These are phyloP conservation scores for Elaeis oleifera DNA, from an alignment of 202 grass and related monocot genomes.

Conservation along the genomic window DNA sequence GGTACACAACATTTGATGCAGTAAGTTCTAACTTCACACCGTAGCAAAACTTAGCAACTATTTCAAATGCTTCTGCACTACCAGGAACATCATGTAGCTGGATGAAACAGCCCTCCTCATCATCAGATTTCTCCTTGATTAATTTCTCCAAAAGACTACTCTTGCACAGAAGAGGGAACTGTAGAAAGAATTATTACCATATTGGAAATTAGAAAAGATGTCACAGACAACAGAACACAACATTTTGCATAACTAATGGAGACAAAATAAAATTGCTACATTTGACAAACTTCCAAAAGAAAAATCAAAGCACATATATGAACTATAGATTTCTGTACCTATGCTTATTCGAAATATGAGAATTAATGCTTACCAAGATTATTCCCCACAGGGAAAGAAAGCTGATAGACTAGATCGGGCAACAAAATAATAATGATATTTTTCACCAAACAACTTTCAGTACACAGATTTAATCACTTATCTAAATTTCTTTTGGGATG, in stretches of 20 bases:
- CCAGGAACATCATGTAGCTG: slow-evolving; percentile 62
- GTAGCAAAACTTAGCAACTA: slow-evolving; percentile 89
- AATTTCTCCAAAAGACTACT: slow-evolving; percentile 56
- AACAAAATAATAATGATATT: too few relatives aligned
- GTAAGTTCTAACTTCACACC: slow-evolving; percentile 81
- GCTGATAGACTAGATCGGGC: too few relatives aligned
- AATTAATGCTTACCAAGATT: too few relatives aligned
- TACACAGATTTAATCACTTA: too few relatives aligned
- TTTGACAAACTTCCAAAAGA: too few relatives aligned
- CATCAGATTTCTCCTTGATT: slow-evolving; percentile 57
- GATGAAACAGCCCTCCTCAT: slow-evolving; percentile 46
- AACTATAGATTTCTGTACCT: too few relatives aligned
- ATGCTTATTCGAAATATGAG: too few relatives aligned
- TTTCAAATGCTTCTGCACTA: slow-evolving; percentile 77
- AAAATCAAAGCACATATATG: too few relatives aligned
- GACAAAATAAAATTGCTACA: too few relatives aligned
- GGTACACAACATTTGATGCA: slow-evolving; percentile 61
- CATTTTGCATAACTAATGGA: slow-evolving; percentile 6
- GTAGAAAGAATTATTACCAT: slow-evolving; percentile 17
- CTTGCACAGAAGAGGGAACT: slow-evolving; percentile 94
- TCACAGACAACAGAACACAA: slow-evolving; percentile 4
- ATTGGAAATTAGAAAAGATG: slow-evolving; percentile 4
- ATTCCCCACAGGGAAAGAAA: too few relatives aligned
- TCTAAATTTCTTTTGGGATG: too few relatives aligned
- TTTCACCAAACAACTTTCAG: too few relatives aligned